Evolutionary conservation across 805 yeast genomes (phyloP), one percentile per base, ranked within the genome.

Genomic region (Nakazawaea wyomingensis): DNA sequence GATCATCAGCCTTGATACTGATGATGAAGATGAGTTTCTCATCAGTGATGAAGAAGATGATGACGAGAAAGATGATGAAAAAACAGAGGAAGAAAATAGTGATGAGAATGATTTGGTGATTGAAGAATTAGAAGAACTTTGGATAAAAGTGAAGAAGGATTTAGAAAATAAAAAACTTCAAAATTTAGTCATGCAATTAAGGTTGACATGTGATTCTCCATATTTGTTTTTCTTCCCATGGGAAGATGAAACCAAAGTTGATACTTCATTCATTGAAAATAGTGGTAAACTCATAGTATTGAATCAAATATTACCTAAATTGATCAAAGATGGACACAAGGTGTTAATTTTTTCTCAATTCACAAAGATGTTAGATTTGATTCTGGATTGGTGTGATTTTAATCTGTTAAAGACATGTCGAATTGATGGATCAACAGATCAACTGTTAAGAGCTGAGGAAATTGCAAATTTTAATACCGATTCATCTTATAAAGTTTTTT

Each of bases 291-390:
- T 93, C 54, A 81, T 78, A 50, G 61, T 85, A 0, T 62, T 90
- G 36, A 77, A 84, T 46, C 82, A 82, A 50, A 60, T 93, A 21
- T 61, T 84, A 1, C 68, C 76, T 0, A 61, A 60, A 21, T 61
- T 91, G 21, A 48, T 80, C 1, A 40, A 54, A 4, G 48, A 49
- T 10, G 50, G 50, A 3, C 96, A 87, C 60, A 86, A 85, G 54
- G 73, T 87, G 0, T 67, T 93, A 35, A 77, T 93, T 1, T 93
- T 93, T 59, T 78, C 95, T 1, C 99, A 93, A 58, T 91, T 93
- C 60, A 79, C 93, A 2, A 71, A 68, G 27, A 81, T 85, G 78
- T 68, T 93, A n/a, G 96, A 91, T 52, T 61, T 93, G 10, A 54
- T 93, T 0, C 80, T 80, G 50, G 93, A 86, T 54, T 88, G 86